These are phyloP conservation scores for Rhododendron henanense DNA, from an alignment of 148 eudicot species.

Conservation along the genomic window DNA sequence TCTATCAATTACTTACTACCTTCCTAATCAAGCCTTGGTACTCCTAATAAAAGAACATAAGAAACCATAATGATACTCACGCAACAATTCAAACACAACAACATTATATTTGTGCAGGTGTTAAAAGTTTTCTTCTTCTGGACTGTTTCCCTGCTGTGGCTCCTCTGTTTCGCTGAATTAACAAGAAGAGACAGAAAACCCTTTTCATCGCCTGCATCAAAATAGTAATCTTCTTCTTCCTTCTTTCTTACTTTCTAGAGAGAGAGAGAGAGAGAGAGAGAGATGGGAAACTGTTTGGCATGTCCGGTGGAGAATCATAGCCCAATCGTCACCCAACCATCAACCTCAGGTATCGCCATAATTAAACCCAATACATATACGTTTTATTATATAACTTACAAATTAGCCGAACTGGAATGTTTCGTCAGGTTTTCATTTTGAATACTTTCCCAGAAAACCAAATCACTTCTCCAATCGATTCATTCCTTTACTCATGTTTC, in stretches of 20 bases:
- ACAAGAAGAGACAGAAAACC: not conserved
- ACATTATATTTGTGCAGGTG: too few species aligned
- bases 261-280: not conserved
- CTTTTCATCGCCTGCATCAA: not conserved
- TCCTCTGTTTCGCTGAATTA: too few species aligned
- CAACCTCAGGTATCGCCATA: not conserved
- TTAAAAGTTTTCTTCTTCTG: too few species aligned
- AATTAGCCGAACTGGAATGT: not conserved
- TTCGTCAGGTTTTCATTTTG: not conserved
- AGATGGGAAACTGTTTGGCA: slow-evolving; percentile 9
- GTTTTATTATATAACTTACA: too few species aligned
- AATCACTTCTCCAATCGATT: not conserved
- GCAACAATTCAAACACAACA: too few species aligned
- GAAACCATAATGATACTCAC: not conserved
- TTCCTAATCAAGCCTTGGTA: not conserved
- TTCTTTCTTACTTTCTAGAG: not conserved
- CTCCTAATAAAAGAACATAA: too few species aligned
- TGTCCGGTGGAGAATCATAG: not conserved
- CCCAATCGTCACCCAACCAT: not conserved
- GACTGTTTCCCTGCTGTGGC: too few species aligned
- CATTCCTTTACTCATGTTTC: not conserved
- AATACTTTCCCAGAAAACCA: not conserved
- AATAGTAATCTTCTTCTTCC: too few species aligned
- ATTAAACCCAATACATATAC: too few species aligned
- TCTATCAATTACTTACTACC: not conserved